phyloP scores from a whole-genome alignment of 371 early-diverging fungal species.

The Aphelidium insulamus region DNA sequence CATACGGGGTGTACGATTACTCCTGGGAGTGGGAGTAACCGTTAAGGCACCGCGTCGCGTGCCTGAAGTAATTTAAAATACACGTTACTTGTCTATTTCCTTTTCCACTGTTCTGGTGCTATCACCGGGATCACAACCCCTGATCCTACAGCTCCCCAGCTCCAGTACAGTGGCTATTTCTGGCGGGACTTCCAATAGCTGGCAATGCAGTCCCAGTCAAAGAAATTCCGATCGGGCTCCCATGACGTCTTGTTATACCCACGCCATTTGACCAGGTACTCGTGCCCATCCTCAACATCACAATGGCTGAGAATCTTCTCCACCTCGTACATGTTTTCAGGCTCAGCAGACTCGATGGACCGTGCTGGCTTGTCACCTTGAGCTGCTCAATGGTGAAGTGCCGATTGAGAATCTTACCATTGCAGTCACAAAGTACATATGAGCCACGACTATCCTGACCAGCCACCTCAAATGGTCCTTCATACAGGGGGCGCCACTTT shows the following conservation, averaged over 20 bases:
- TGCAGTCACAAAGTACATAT: slow-evolving; percentile 2
- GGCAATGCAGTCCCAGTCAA: too few relatives aligned
- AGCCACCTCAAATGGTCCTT: slow-evolving; percentile 6
- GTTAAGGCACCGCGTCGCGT: too few relatives aligned
- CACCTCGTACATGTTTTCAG: slow-evolving; percentile 3
- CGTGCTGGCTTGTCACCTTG: slow-evolving; percentile 4
- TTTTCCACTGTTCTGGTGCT: too few relatives aligned
- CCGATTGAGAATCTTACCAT: slow-evolving; percentile 1
- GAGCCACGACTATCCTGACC: neutral
- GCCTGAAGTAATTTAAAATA: too few relatives aligned
- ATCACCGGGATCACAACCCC: too few relatives aligned
- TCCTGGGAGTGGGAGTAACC: too few relatives aligned
- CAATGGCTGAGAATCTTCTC: slow-evolving; percentile 3
- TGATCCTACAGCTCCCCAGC: too few relatives aligned
- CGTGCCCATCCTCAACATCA: neutral
- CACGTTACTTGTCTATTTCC: too few relatives aligned
- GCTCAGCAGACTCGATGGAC: neutral
- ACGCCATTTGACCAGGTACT: slow-evolving; percentile 5
- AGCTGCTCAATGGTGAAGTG: slow-evolving; percentile 3
- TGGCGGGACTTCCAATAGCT: too few relatives aligned
- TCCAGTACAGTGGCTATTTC: too few relatives aligned
- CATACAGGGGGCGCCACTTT: slow-evolving; percentile 1
- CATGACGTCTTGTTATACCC: slow-evolving; percentile 4
- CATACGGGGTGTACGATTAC: too few relatives aligned
- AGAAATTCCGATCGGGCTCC: too few relatives aligned